These are phyloP conservation scores for Panicum virgatum DNA, from an alignment of 202 grass and related monocot species.

Conservation along the genomic window DNA sequence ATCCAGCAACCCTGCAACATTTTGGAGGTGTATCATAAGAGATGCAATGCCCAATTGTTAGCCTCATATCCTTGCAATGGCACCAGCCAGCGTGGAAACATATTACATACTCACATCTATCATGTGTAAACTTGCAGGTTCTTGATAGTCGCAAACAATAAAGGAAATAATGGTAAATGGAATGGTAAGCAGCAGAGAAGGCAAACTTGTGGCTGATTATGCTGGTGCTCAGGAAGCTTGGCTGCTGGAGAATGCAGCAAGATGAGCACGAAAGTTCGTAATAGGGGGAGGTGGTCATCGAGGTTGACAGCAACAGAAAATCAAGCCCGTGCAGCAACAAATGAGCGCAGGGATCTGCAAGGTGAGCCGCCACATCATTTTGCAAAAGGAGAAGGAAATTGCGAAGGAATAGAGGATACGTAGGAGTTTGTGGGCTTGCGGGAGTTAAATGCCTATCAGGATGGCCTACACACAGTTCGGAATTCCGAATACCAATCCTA, in stretches of 20 bases:
- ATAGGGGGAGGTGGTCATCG: background rate
- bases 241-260: background rate
- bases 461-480: background rate
- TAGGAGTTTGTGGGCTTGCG: background rate
- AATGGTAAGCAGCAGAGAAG: background rate
- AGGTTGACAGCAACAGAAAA: background rate
- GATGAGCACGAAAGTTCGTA: background rate
- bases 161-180: background rate
- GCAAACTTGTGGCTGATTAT: background rate
- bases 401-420: background rate
- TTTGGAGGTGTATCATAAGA: conserved; percentile 9
- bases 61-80: background rate
- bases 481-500: conserved; percentile 21
- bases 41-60: background rate
- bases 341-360: background rate
- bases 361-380: background rate
- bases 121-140: background rate
- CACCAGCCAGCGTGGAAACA: background rate
- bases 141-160: background rate
- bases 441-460: background rate
- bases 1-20: conserved; percentile 10
- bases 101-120: background rate
- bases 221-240: background rate
- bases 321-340: background rate
- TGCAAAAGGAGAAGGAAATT: background rate